A percentile compares a stretch with the other conserved stretches of the same genome.
phyloP scores from a whole-genome alignment of 306 rosid genomes.

The Inga laurina region DNA sequence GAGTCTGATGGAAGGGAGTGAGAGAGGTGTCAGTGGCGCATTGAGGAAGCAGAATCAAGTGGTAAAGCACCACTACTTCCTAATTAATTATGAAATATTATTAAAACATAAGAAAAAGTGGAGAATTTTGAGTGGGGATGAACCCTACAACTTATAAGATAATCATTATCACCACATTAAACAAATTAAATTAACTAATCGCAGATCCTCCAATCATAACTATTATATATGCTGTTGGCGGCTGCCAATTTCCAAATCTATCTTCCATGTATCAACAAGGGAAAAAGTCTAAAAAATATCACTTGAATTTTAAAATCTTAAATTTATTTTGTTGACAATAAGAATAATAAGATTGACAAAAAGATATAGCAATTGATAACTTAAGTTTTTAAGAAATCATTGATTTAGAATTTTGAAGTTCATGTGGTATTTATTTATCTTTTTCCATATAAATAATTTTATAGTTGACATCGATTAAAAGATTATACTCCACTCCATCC shows the following conservation, averaged over 20 bases:
- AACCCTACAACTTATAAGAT: not conserved
- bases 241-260: not conserved
- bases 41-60: conserved; percentile 19
- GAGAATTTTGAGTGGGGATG: not conserved
- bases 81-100: not conserved
- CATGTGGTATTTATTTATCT: too few species aligned
- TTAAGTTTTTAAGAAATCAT: too few species aligned
- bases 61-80: not conserved
- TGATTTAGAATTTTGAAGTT: too few species aligned
- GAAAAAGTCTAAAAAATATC: too few species aligned
- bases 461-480: not conserved
- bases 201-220: conserved; percentile 31
- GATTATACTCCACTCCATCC: too few species aligned
- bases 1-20: not conserved
- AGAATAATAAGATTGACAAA: too few species aligned
- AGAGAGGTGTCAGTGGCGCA: not conserved
- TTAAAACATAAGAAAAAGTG: not conserved
- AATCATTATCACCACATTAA: not conserved
- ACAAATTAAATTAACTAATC: not conserved
- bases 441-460: too few species aligned
- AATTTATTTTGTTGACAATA: too few species aligned
- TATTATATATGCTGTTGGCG: conserved; percentile 37
- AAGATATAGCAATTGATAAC: too few species aligned
- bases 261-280: not conserved
- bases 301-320: too few species aligned